Base-by-base conservation (phyloP, 1,139 yeast species). In the Petasospora rhodanensis region DNA sequence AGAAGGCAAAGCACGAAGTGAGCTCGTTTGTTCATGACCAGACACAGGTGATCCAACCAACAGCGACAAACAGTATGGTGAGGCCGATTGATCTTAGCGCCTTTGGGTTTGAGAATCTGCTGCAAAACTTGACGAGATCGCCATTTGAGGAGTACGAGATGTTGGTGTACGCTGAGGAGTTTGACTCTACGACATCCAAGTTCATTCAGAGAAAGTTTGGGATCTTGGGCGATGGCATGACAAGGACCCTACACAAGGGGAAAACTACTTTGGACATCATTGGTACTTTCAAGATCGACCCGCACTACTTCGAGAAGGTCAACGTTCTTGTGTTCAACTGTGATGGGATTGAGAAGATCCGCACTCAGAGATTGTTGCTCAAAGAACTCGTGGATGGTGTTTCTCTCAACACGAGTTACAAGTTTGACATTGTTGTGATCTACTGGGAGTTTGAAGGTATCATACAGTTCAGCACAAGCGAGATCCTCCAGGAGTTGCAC, bases 401-500 rank as follows among this genome's bases (percentile, higher is more conserved):
- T n/a, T 48, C 59, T 5, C 33, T 58, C 14, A 55, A 59, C 29
- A 52, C 62, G 6, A 55, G 53, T 25, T 51, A 45, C 22, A 52
- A 54, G 30, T 56, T 62, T 35, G 55, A 55, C 24, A 35, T 63
- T 7, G 18, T 61, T 17, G 40, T 63, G 3, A 39, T 61, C 4
- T 60, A 55, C 35, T 62, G 68, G 68, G 64, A 60, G 28, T 51
- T 64, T 11, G 48, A 55, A 5, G 58, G 59, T 4, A 37, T 40
- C 18, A 37, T 37, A 20, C 26, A 33, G 18, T 37, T 40, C 27
- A 29, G 34, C 11, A 14, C 7, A 5, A n/a, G 22, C 12, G 47
- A 42, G 22, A 37, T 45, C 13, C 17, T 47, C 5, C 39, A 41
- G 16, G 43, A 43, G 13, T 29, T 49, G 12, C 28, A 29, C 12